Evolutionary conservation across 2,329 filamentous ascomycete genomes (phyloP).

Genomic region (Coniosporium uncinatum): DNA sequence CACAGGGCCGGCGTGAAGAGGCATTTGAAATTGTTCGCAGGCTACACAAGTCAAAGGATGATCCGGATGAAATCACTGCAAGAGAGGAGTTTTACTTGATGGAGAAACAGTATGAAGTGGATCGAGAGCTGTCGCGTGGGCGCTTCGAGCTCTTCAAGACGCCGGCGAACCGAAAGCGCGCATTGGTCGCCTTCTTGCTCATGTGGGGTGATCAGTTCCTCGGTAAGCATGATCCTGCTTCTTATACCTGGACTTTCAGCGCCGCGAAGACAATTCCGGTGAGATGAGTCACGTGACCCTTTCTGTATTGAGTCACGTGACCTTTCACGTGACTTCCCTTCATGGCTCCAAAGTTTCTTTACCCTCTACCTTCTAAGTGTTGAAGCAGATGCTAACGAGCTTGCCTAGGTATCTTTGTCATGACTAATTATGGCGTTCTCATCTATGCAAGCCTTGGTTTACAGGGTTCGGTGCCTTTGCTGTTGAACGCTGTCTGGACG

Average conservation of each 20-base stretch:
- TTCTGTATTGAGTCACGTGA: no score
- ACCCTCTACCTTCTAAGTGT: constrained; percentile 39
- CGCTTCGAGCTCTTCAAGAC: constrained; percentile 35
- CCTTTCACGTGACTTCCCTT: constrained; percentile 74
- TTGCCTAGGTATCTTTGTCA: constrained; percentile 11
- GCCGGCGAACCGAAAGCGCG: constrained; percentile 28
- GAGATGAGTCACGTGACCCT: no score
- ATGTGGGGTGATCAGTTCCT: constrained; percentile 33
- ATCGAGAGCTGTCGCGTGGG: constrained; percentile 17
- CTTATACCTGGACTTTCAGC: no score
- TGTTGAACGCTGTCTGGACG: constrained; percentile 15
- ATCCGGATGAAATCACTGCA: constrained; percentile 28
- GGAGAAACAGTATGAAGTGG: constrained; percentile 34
- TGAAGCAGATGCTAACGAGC: not conserved
- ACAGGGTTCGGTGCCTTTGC: constrained; percentile 11
- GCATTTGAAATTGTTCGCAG: constrained; percentile 35
- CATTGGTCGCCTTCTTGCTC: constrained; percentile 30
- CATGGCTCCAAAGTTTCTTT: constrained; percentile 52
- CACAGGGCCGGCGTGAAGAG: constrained; percentile 37
- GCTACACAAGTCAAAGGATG: constrained; percentile 34
- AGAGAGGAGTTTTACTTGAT: constrained; percentile 36
- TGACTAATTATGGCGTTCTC: constrained; percentile 9
- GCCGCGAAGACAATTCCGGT: no score
- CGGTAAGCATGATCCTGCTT: no score
- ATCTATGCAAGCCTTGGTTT: constrained; percentile 15